Evolutionary conservation across 2,329 filamentous ascomycete species (phyloP).

Genomic region (Colletotrichum acutatum): DNA sequence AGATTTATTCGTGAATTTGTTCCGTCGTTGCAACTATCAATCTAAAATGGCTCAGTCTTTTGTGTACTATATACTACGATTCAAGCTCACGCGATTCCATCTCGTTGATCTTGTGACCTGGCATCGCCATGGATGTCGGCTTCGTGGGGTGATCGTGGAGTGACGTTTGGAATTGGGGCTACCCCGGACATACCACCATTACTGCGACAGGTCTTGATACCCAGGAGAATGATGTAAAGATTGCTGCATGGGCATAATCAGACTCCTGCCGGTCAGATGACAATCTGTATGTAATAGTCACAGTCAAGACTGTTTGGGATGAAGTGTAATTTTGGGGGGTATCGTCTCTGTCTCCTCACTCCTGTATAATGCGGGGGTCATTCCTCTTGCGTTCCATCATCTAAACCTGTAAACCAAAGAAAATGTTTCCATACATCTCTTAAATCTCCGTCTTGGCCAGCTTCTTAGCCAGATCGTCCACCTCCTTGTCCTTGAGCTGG

Average conservation of each 20-base stretch:
- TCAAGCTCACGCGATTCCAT: constrained; percentile 9
- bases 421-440: constrained; percentile 35
- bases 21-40: no score
- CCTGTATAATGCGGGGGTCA: constrained; percentile 25
- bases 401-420: constrained; percentile 33
- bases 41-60: background rate
- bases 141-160: constrained; percentile 28
- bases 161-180: constrained; percentile 8
- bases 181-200: background rate
- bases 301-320: background rate
- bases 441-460: constrained; percentile 77
- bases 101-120: constrained; percentile 1
- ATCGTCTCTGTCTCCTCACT: constrained; percentile 34
- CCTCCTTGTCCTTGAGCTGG: constrained; percentile 77
- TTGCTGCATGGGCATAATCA: no score
- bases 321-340: constrained; percentile 36
- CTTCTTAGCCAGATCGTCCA: constrained; percentile 82
- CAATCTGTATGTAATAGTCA: background rate
- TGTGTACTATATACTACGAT: constrained; percentile 7
- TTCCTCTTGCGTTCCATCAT: constrained; percentile 35
- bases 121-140: background rate
- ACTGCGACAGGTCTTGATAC: background rate
- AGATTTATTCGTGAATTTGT: background rate
- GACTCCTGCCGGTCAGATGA: background rate
- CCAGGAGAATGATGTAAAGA: background rate